A percentile compares a stretch with the other conserved stretches of the same genome.
Evolutionary conservation across 2,329 filamentous ascomycete genomes (phyloP).

Genomic region (Uncinocarpus reesii): DNA sequence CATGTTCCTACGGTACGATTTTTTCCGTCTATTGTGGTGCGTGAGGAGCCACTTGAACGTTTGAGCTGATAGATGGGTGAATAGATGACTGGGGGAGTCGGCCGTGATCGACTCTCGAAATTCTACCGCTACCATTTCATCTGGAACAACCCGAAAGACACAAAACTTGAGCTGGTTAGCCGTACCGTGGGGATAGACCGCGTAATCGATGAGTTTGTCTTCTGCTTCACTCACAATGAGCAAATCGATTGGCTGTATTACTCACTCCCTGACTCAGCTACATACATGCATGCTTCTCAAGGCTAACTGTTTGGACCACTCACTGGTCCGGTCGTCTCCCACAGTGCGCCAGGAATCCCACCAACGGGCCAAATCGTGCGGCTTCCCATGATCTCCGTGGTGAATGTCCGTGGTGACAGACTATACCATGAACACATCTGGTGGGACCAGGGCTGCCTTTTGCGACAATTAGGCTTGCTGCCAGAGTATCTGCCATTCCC

Average conservation of each 20-base stretch:
- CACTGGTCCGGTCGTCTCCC: neutral
- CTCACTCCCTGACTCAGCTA: slow-evolving; percentile 22
- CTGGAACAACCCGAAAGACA: slow-evolving; percentile 59
- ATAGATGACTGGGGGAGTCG: slow-evolving; percentile 58
- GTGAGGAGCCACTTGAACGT: neutral
- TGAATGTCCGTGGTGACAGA: slow-evolving; percentile 44
- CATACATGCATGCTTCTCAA: neutral
- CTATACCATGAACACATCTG: slow-evolving; percentile 48
- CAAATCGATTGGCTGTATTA: slow-evolving; percentile 49
- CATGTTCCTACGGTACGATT: slow-evolving; percentile 39
- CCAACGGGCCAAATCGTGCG: slow-evolving; percentile 49
- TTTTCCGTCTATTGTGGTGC: too few species aligned
- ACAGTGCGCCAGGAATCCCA: slow-evolving; percentile 46
- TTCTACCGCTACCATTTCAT: slow-evolving; percentile 70
- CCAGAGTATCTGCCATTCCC: slow-evolving; percentile 57
- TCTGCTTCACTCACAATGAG: slow-evolving; percentile 48
- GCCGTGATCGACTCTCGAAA: slow-evolving; percentile 49
- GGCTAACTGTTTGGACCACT: neutral
- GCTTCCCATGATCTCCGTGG: slow-evolving; percentile 47
- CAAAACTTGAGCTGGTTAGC: slow-evolving; percentile 51
- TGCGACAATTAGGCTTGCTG: slow-evolving; percentile 49
- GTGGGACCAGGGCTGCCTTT: slow-evolving; percentile 53
- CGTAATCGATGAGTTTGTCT: slow-evolving; percentile 50
- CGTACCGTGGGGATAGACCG: slow-evolving; percentile 49
- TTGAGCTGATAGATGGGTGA: neutral